These are phyloP conservation scores for Pyricularia grisea DNA, from an alignment of 2,329 filamentous ascomycete genomes.

Conservation along the genomic window DNA sequence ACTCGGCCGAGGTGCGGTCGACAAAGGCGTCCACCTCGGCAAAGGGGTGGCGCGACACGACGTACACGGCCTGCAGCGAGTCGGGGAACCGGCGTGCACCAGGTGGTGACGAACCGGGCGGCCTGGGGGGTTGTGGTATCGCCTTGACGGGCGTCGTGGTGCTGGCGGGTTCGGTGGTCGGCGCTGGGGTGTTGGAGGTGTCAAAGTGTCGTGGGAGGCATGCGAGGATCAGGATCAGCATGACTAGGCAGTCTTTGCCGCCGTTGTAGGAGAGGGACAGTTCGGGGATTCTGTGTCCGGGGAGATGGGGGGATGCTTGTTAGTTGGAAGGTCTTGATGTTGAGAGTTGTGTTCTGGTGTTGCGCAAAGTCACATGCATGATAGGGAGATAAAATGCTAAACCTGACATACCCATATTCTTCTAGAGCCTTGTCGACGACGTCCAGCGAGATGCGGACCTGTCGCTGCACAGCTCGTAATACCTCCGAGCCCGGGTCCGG, in stretches of 20 bases:
- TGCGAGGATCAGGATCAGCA: conserved; percentile 78
- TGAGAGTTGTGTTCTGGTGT: not conserved
- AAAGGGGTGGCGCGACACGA: conserved; percentile 78
- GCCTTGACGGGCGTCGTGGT: conserved; percentile 6
- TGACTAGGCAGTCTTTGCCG: conserved; percentile 93
- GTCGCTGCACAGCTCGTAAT: conserved; percentile 58
- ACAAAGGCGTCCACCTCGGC: conserved; percentile 82
- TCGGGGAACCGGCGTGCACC: conserved; percentile 22
- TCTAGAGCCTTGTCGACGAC: conserved; percentile 69
- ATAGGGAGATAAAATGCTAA: not conserved
- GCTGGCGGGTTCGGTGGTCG: conserved; percentile 8
- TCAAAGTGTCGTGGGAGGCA: conserved; percentile 32
- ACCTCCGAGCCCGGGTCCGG: conserved; percentile 40
- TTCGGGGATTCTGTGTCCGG: conserved; percentile 53
- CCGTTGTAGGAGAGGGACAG: conserved; percentile 93
- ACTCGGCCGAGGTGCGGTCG: conserved; percentile 49
- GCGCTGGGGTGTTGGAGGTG: conserved; percentile 13
- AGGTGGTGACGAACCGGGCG: conserved; percentile 8
- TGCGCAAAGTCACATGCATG: not conserved
- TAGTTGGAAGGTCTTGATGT: not conserved
- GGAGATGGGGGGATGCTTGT: not conserved
- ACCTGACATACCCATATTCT: conserved; percentile 56
- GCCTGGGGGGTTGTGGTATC: conserved; percentile 1
- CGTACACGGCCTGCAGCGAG: conserved; percentile 74
- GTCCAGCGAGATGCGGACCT: conserved; percentile 61